These are phyloP conservation scores for Puccinia hordei DNA, from an alignment of 1,284 basidiomycete species.

Conservation along the genomic window DNA sequence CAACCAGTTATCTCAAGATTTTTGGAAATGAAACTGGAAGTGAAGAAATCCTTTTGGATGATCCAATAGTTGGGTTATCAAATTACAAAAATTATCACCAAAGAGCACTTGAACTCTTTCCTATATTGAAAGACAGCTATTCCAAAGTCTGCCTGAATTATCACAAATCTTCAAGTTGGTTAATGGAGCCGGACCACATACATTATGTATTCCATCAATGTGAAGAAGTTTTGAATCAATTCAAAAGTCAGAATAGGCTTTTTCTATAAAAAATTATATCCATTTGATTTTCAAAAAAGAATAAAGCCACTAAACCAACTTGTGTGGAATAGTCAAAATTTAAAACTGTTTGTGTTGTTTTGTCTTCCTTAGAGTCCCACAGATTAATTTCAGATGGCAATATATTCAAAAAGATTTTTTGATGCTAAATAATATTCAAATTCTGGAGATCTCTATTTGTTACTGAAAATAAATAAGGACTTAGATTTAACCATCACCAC, in stretches of 20 bases:
- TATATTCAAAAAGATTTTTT: no score
- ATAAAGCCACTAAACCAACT: no score
- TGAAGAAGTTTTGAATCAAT: background rate
- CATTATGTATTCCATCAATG: background rate
- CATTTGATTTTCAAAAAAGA: no score
- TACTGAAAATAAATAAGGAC: no score
- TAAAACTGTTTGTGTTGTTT: no score
- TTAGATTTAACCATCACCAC: no score
- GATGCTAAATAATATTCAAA: no score
- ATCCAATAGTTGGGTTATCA: background rate
- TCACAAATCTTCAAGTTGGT: background rate
- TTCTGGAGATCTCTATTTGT: no score
- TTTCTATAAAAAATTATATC: background rate
- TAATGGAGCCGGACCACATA: background rate
- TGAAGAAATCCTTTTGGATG: background rate
- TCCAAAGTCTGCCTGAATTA: background rate
- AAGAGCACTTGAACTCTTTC: background rate
- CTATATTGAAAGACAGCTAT: background rate
- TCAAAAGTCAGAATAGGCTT: background rate
- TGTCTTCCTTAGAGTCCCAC: no score
- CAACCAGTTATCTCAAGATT: background rate
- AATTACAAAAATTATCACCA: background rate
- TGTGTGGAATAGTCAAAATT: no score
- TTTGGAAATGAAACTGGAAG: background rate
- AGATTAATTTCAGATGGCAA: no score